These are phyloP conservation scores for Medicago lupulina DNA, from an alignment of 306 rosid genomes.

Conservation along the genomic window DNA sequence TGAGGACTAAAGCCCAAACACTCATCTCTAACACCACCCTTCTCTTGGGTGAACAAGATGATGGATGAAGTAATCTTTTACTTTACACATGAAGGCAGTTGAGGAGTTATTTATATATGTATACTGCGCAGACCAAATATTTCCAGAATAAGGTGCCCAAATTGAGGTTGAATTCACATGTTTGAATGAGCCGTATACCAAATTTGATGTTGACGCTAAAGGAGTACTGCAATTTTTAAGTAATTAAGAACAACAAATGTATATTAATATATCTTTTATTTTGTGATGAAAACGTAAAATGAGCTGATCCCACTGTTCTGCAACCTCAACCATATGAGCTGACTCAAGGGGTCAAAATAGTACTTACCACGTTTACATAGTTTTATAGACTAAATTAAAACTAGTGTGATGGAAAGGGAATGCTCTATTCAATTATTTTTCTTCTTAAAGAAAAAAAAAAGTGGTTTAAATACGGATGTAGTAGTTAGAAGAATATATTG, in stretches of 20 bases:
- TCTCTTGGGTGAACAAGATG: background rate
- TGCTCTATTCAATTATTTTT: too few species aligned
- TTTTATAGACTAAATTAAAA: too few species aligned
- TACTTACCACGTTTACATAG: too few species aligned
- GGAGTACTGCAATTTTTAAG: too few species aligned
- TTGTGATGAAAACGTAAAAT: too few species aligned
- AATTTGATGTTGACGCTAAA: slow-evolving; percentile 7
- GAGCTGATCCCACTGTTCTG: too few species aligned
- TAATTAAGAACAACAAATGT: too few species aligned
- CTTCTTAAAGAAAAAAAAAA: too few species aligned
- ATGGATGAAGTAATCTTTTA: background rate
- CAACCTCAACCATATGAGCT: too few species aligned
- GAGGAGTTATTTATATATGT: background rate
- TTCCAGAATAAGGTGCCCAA: background rate
- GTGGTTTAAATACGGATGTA: background rate
- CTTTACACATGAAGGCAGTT: background rate
- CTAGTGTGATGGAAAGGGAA: too few species aligned
- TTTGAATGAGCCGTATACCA: background rate
- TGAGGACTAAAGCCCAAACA: background rate
- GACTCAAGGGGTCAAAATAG: too few species aligned
- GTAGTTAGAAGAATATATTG: background rate
- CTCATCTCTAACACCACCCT: background rate
- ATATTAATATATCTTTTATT: too few species aligned
- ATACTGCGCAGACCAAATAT: background rate
- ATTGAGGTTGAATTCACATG: slow-evolving; percentile 28